Conservation (phyloP, 2,329 filamentous ascomycete species). For the Talaromyces sp. region DNA sequence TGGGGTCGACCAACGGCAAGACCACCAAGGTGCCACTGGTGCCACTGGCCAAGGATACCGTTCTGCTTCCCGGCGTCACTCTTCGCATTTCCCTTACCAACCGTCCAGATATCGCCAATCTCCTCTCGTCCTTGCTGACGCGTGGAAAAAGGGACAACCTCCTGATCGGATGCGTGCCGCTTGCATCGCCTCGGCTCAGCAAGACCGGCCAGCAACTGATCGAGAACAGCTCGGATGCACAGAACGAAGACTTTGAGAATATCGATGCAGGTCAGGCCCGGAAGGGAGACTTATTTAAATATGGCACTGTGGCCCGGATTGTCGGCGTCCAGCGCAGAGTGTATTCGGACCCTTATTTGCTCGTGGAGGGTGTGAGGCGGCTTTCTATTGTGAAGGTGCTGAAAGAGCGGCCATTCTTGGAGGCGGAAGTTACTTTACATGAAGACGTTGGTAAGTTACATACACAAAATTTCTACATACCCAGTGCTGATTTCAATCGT, state of each 20-base stretch:
- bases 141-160: conserved; percentile 65
- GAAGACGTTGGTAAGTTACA: conserved; percentile 59
- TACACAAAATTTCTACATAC: not conserved
- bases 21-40: conserved; percentile 64
- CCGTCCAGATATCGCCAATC: conserved; percentile 80
- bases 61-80: conserved; percentile 80
- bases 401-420: conserved; percentile 79
- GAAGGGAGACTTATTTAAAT: conserved; percentile 72
- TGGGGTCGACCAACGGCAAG: conserved; percentile 34
- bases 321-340: conserved; percentile 71
- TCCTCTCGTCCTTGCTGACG: conserved; percentile 80
- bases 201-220: conserved; percentile 72
- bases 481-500: not conserved
- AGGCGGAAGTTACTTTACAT: conserved; percentile 69
- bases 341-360: conserved; percentile 70
- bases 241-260: conserved; percentile 41
- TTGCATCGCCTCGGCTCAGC: conserved; percentile 69
- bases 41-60: conserved; percentile 71
- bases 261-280: conserved; percentile 56
- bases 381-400: conserved; percentile 69
- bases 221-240: conserved; percentile 51
- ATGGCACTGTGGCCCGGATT: conserved; percentile 76
- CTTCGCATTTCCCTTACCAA: conserved; percentile 78
- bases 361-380: conserved; percentile 79
- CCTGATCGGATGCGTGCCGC: conserved; percentile 80